Base-by-base conservation (phyloP, 2,329 filamentous ascomycete species). In the Fusarium albidum region DNA sequence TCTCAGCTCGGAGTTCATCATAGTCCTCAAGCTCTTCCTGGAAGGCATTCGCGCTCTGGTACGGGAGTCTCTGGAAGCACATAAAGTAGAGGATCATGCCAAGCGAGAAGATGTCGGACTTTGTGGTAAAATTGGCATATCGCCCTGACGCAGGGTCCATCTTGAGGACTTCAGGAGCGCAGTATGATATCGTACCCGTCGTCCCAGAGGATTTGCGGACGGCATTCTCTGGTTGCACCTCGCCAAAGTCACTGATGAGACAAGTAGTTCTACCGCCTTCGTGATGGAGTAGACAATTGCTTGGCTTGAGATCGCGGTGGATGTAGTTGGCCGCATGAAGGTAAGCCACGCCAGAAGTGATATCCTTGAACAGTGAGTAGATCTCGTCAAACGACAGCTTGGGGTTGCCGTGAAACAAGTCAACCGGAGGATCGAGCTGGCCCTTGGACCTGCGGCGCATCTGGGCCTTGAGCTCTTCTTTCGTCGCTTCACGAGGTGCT, bases 61-160 rank as follows among this genome's bases (percentile, higher is more conserved):
- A 99, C 0, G 95, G 95, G 10, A 99, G 81, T 39, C 88, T 83
- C 2, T 89, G 91, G 70, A 99, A 99, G 71, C 95, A 99, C 81
- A 99, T 89, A 69, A 99, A 99, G 72, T 98, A 96, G 4, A 99
- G 82, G 49, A 98, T 98, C 94, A 99, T 97, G 41, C 95, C 95
- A 0, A 99, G 79, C 1, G 93, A 97, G 73, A 99, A 99, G n/a
- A 99, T 90, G 68, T 99, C 95, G 0, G 93, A 97, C 69, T 98
- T 99, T 21, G 91, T 93, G 0, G 92, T 96, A 68, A 99, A 99
- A 69, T 98, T 96, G 8, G 90, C 92, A 65, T 91, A 94, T 1
- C 82, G 82, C 1, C 94, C 94, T 25, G 80, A 81, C 0, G 79
- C 80, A 0, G 82, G 75, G 50, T 86, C 88, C 61, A 83, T 83